phyloP scores from a whole-genome alignment of 108 stramenopile genomes.

The Pseudonitzschia pungens region DNA sequence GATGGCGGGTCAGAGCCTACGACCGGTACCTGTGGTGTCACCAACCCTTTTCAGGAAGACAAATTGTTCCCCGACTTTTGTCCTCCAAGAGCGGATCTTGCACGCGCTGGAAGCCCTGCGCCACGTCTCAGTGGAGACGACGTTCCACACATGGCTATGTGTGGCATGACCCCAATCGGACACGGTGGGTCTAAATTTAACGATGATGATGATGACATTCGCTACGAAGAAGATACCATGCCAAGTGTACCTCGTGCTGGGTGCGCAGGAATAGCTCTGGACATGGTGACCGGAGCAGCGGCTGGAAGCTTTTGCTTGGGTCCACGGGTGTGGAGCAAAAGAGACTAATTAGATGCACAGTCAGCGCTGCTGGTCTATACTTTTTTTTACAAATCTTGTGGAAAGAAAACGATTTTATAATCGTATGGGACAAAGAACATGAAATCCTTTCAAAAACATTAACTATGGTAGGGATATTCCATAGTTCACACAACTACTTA shows the following conservation, averaged over 20 bases:
- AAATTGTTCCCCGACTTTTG: slow-evolving; percentile 59
- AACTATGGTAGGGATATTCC: no score
- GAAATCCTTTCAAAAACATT: no score
- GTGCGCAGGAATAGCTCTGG: slow-evolving; percentile 52
- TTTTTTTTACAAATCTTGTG: no score
- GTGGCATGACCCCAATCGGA: slow-evolving; percentile 19
- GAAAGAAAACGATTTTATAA: no score
- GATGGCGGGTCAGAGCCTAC: slow-evolving; percentile 24
- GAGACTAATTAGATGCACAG: no score
- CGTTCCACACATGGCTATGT: slow-evolving; percentile 23
- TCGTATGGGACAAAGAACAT: no score
- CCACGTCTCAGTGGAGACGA: slow-evolving; percentile 13
- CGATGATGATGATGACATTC: slow-evolving; percentile 33
- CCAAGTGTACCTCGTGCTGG: slow-evolving; percentile 22
- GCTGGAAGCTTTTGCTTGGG: slow-evolving; percentile 55
- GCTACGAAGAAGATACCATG: slow-evolving; percentile 17
- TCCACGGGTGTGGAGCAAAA: slow-evolving; percentile 35
- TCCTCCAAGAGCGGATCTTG: slow-evolving; percentile 55
- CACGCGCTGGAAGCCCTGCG: slow-evolving; percentile 30
- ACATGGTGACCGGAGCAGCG: slow-evolving; percentile 52
- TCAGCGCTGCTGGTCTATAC: no score
- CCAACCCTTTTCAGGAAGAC: slow-evolving; percentile 30
- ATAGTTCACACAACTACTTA: no score
- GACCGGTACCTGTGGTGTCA: slow-evolving; percentile 24
- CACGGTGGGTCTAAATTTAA: slow-evolving; percentile 11